phyloP scores from a whole-genome alignment of 306 rosid species.

The Vachellia collinsii region DNA sequence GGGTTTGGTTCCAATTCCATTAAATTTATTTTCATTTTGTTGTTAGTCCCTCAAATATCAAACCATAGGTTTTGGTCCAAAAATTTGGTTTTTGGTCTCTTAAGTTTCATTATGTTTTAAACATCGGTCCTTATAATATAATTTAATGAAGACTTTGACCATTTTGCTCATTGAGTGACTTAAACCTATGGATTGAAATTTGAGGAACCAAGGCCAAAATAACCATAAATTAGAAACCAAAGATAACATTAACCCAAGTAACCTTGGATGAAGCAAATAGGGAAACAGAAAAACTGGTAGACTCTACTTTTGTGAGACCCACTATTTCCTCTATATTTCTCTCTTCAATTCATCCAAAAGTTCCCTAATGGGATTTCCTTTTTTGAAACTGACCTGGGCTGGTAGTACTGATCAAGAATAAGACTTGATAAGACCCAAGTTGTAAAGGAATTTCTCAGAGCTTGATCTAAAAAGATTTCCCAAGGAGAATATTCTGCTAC shows the following conservation, averaged over 20 bases:
- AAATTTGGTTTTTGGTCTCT: too few relatives aligned
- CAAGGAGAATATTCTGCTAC: conserved; percentile 68
- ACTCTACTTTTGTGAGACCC: neutral
- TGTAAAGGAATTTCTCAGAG: conserved; percentile 86
- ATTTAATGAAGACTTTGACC: too few relatives aligned
- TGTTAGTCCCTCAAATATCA: too few relatives aligned
- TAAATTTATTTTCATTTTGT: too few relatives aligned
- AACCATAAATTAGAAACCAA: too few relatives aligned
- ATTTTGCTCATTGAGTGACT: too few relatives aligned
- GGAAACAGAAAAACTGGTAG: neutral
- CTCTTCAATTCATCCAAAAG: neutral
- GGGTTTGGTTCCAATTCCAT: neutral
- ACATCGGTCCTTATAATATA: too few relatives aligned
- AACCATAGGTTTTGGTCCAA: too few relatives aligned
- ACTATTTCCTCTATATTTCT: conserved; percentile 1
- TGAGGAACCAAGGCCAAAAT: too few relatives aligned
- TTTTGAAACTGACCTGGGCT: neutral
- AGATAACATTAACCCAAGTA: too few relatives aligned
- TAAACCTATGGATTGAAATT: too few relatives aligned
- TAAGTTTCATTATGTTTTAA: too few relatives aligned
- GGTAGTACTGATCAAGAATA: conserved; percentile 51
- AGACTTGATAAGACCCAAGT: conserved; percentile 86
- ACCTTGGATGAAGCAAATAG: neutral
- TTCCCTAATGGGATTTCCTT: neutral
- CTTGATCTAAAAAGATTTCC: conserved; percentile 74